These are phyloP conservation scores for Kazachstania viticola DNA, from an alignment of 805 yeast species.

Conservation along the genomic window DNA sequence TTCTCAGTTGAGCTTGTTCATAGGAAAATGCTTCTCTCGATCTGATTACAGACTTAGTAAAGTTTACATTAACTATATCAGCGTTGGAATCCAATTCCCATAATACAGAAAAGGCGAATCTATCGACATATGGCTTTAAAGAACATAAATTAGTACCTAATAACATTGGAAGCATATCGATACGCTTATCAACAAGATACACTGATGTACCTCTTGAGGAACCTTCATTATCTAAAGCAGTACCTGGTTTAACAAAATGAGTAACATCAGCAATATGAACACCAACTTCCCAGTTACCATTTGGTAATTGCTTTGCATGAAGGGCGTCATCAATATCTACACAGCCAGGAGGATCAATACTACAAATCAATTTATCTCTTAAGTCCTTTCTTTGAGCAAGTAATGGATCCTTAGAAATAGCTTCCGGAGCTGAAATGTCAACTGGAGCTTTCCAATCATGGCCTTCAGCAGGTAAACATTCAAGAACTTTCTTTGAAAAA, in stretches of 20 bases:
- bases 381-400: constrained; percentile 63
- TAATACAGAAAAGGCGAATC: constrained; percentile 88
- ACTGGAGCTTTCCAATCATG: constrained; percentile 86
- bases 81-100: constrained; percentile 93
- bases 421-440: constrained; percentile 41
- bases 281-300: constrained; percentile 94
- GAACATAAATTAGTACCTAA: constrained; percentile 95
- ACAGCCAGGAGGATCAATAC: constrained; percentile 96
- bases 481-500: constrained; percentile 81
- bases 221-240: constrained; percentile 90
- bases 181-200: constrained; percentile 92
- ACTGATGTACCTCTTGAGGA: constrained; percentile 96
- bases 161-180: constrained; percentile 94
- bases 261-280: constrained; percentile 99
- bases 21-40: constrained; percentile 93
- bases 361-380: constrained; percentile 81
- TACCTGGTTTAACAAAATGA: constrained; percentile 87
- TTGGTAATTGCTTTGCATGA: constrained; percentile 74
- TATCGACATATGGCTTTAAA: constrained; percentile 84
- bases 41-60: constrained; percentile 76
- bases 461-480: constrained; percentile 88
- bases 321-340: constrained; percentile 98
- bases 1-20: constrained; percentile 82
- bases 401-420: constrained; percentile 35
- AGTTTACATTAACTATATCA: constrained; percentile 66